Evolutionary conservation across 1,139 yeast species (phyloP), one percentile per base, ranked within the genome.

Genomic region (Debaryomyces coudertii): DNA sequence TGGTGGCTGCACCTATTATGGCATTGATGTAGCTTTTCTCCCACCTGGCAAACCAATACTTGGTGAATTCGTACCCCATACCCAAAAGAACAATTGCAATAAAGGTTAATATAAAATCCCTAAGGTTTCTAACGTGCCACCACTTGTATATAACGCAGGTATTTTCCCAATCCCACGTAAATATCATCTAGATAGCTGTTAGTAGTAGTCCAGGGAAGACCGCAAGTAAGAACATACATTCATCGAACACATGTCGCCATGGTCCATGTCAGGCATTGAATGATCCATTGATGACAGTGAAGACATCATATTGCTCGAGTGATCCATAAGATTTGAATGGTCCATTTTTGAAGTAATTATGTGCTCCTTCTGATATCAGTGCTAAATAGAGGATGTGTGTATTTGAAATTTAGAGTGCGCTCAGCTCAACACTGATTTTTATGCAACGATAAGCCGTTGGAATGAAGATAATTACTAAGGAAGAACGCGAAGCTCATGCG

Each of bases 131-230:
- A 42, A 87, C 77, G 54, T 85, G 92, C 96, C 96, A 87, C 90
- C 92, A 85, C 50, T 69, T 66, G 64, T 85, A 86, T 9, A 87
- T 78, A 12, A 87, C 79, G 61, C 96, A 87, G 11, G 87, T 73
- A 61, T 87, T 79, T 43, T 78, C 71, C 70, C 87, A 84, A 54
- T 83, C 80, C 95, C 95, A 88, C 8, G 92, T 87, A 64, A 87
- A 87, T n/a, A 85, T 58, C 93, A 86, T 87, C 77, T 72, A 47
- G n/a, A 33, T 44, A 33, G n/a, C 16, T 42, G 57, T 53, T 50
- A 46, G 48, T 44, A 29, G n/a, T 38, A 20, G 29, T 28, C 16
- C 16, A 18, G 8, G 9, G 4, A 23, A 24, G 18, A 23, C 7
- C 3, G 28, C 16, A 23, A 22, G 5, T 20, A 11, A 7, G 23